Base-by-base conservation (phyloP, 352 stramenopile genomes). In the Phytophthora brassicae region DNA sequence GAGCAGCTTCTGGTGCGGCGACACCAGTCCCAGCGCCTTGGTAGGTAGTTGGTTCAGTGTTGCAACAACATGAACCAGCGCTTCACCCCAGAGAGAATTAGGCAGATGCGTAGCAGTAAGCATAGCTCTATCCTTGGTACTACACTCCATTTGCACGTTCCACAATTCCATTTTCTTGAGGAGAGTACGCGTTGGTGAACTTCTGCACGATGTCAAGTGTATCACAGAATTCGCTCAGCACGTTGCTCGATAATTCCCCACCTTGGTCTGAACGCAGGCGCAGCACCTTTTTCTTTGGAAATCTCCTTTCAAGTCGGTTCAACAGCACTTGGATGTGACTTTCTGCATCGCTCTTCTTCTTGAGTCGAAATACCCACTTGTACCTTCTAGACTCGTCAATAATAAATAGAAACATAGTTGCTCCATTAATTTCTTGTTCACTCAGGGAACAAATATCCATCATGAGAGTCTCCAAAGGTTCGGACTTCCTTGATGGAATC, bases 141-240 rank as follows among this genome's bases (percentile, higher is more conserved):
- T 31, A 65, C 13, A 59, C 49, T 9, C 43, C 47, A 17, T 49
- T 49, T n/a, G 26, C 26, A 16, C 46, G 35, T 24, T 51, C 53
- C n/a, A 47, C 53, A 35, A 63, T 35, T 12, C 20, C 36, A 20
- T 63, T 63, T 16, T 63, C 56, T 26, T 63, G 26, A 5, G 36
- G 46, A 2, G 31, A 50, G 28, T 56, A 64, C 12, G 6, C 35
- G 28, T 64, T 56, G 9, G 45, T 39, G 33, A 17, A 38, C 6
- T 38, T 38, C 31, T 38, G 31, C 31, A 38, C 11, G 31, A 38
- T 38, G 8, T 12, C 31, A 12, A 38, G 31, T 38, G 31, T 38
- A 12, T 38, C 31, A 16, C 31, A 38, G 31, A 38, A 38, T 12
- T 38, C 31, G 11, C 31, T 38, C 31, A 38, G 11, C 31, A 12